Evolutionary conservation across 495 filamentous ascomycete species (phyloP).

Genomic region (Neurospora sp.): DNA sequence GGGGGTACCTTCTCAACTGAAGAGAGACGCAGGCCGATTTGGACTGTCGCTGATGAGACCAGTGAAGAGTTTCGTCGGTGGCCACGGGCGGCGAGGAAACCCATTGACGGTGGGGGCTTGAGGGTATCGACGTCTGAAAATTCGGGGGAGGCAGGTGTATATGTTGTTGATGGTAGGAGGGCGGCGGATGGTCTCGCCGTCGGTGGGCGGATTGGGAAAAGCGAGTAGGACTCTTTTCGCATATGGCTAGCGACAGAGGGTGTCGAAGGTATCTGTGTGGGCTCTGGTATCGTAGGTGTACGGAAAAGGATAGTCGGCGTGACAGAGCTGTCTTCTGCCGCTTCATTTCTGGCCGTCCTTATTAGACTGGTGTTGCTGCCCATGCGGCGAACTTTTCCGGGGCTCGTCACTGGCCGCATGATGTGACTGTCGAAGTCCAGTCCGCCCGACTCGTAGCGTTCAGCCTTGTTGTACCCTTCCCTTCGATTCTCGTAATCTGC

Average conservation of each 20-base stretch:
- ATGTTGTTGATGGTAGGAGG: constrained; percentile 32
- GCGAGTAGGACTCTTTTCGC: constrained; percentile 31
- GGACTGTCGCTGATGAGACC: constrained; percentile 36
- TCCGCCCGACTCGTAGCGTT: constrained; percentile 11
- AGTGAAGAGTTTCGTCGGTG: constrained; percentile 36
- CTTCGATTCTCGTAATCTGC: constrained; percentile 30
- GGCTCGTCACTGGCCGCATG: constrained; percentile 19
- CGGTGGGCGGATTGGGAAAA: constrained; percentile 26
- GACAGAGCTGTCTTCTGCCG: constrained; percentile 4
- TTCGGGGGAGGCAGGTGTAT: constrained; percentile 19
- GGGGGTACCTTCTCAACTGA: constrained; percentile 33
- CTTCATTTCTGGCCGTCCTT: constrained; percentile 19
- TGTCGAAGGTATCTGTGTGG: constrained; percentile 16
- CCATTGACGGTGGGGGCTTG: constrained; percentile 33
- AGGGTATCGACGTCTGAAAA: constrained; percentile 16
- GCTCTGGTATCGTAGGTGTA: constrained; percentile 20
- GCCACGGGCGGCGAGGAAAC: constrained; percentile 16
- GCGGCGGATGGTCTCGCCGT: constrained; percentile 22
- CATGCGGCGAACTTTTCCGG: constrained; percentile 15
- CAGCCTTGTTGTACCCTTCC: constrained; percentile 18
- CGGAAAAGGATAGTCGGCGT: constrained; percentile 20
- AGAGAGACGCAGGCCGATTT: constrained; percentile 39
- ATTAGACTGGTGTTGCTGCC: constrained; percentile 25
- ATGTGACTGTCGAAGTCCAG: constrained; percentile 24
- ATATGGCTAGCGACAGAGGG: constrained; percentile 12